These are phyloP conservation scores for Tolypocladium paradoxum DNA, from an alignment of 2,329 filamentous ascomycete genomes.

Conservation along the genomic window DNA sequence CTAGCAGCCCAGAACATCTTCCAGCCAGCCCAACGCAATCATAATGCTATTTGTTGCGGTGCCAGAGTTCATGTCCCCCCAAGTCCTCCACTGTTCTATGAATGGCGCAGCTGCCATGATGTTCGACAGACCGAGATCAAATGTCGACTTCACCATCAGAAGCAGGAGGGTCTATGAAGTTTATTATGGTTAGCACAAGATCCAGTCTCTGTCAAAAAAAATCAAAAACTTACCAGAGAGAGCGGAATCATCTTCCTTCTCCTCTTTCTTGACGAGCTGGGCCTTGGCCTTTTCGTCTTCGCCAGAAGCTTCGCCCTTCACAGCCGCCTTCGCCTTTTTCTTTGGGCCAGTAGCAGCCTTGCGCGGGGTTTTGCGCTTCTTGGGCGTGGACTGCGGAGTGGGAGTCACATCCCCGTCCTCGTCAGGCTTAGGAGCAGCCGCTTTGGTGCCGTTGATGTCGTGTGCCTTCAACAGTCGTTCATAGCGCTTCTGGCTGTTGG, in stretches of 20 bases:
- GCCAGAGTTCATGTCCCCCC: too few relatives aligned
- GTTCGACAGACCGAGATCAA: not conserved
- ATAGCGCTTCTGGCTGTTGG: conserved; percentile 52
- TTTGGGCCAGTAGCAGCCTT: conserved; percentile 8
- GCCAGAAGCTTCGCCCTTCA: conserved; percentile 14
- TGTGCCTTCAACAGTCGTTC: conserved; percentile 54
- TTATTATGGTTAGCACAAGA: not conserved
- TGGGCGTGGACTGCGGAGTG: conserved; percentile 9
- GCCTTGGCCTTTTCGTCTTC: conserved; percentile 8
- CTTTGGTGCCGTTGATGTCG: conserved; percentile 25
- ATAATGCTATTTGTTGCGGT: not conserved
- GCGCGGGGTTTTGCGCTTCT: conserved; percentile 19
- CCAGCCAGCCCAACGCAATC: not conserved
- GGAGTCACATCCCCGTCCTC: conserved; percentile 2
- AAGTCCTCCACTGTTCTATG: not conserved
- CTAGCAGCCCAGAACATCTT: not conserved
- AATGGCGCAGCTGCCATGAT: not conserved
- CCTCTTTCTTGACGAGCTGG: conserved; percentile 11
- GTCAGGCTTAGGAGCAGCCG: conserved; percentile 2
- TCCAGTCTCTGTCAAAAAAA: too few relatives aligned
- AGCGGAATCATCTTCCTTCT: conserved; percentile 12
- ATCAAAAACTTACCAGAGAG: conserved; percentile 18
- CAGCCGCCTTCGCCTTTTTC: conserved; percentile 15
- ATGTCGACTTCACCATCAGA: not conserved
- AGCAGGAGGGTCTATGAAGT: not conserved